A percentile compares a stretch with the other conserved stretches of the same genome.
Evolutionary conservation across 2,329 filamentous ascomycete species (phyloP).

Genomic region (Aspergillus clavatus): DNA sequence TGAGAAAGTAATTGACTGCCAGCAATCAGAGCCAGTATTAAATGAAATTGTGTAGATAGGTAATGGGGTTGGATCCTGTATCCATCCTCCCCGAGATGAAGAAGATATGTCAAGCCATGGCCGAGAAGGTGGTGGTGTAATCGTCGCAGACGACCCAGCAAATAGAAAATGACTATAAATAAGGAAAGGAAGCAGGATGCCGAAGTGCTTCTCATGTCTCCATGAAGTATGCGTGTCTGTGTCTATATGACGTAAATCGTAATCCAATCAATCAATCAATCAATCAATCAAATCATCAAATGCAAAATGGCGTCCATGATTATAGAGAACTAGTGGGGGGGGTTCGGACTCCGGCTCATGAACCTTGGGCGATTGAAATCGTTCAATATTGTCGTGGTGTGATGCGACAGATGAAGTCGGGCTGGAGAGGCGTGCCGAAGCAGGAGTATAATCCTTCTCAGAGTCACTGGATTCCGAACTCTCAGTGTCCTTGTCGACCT

Average conservation of each 20-base stretch:
- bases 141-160: neutral
- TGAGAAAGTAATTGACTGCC: neutral
- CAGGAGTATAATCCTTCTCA: constrained; percentile 1
- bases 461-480: constrained; percentile 5
- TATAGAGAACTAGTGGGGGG: constrained; percentile 4
- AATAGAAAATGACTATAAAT: neutral
- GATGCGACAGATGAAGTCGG: constrained; percentile 8
- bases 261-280: constrained; percentile 1
- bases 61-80: too few species aligned
- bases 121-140: neutral
- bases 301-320: constrained; percentile 6
- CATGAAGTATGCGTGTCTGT: constrained; percentile 3
- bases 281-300: constrained; percentile 7
- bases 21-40: neutral
- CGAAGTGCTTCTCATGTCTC: neutral
- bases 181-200: neutral
- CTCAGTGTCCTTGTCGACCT: constrained; percentile 4
- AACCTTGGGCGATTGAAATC: too few species aligned
- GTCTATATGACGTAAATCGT: constrained; percentile 16
- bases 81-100: too few species aligned
- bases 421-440: constrained; percentile 6
- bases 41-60: too few species aligned
- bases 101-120: neutral
- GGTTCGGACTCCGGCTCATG: constrained; percentile 7
- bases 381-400: neutral